These are phyloP conservation scores for Umbelopsis sp. DNA, from an alignment of 192 early-diverging fungal genomes.

Conservation along the genomic window DNA sequence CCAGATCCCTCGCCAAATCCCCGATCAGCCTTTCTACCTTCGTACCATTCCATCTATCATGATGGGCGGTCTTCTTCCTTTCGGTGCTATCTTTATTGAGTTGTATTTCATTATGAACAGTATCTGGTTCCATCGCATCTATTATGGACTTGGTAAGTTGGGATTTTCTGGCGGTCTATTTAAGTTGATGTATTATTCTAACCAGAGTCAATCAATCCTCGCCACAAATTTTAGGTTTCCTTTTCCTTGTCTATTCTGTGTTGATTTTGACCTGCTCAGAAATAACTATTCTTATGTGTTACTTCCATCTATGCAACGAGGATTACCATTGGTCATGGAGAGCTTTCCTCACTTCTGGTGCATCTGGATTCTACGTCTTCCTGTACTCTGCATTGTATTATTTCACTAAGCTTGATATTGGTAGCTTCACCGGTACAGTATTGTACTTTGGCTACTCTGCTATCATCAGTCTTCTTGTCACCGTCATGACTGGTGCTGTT, in stretches of 20 bases:
- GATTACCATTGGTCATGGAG: slow-evolving; percentile 89
- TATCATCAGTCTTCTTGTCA: slow-evolving; percentile 75
- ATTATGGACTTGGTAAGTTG: slow-evolving; percentile 79
- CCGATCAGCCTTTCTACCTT: slow-evolving; percentile 82
- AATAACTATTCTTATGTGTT: slow-evolving; percentile 85
- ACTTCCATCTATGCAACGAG: slow-evolving; percentile 88
- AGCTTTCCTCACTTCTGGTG: slow-evolving; percentile 83
- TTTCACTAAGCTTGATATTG: slow-evolving; percentile 75
- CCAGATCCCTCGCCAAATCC: slow-evolving; percentile 92
- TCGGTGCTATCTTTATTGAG: slow-evolving; percentile 95
- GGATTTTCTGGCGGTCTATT: not conserved
- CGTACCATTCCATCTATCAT: slow-evolving; percentile 72
- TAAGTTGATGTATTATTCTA: not conserved
- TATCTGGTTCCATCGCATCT: slow-evolving; percentile 92
- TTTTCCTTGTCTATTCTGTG: slow-evolving; percentile 86
- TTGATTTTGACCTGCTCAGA: slow-evolving; percentile 84
- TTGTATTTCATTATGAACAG: slow-evolving; percentile 95
- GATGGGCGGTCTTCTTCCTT: slow-evolving; percentile 87
- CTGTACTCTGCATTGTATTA: slow-evolving; percentile 90
- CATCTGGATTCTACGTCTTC: slow-evolving; percentile 86
- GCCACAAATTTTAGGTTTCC: slow-evolving; percentile 69
- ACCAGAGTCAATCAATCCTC: not conserved
- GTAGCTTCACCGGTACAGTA: slow-evolving; percentile 71
- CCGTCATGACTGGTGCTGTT: slow-evolving; percentile 76
- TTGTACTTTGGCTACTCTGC: slow-evolving; percentile 92